phyloP scores from a whole-genome alignment of 2,329 filamentous ascomycete species.

The Aspergillus caelatus region DNA sequence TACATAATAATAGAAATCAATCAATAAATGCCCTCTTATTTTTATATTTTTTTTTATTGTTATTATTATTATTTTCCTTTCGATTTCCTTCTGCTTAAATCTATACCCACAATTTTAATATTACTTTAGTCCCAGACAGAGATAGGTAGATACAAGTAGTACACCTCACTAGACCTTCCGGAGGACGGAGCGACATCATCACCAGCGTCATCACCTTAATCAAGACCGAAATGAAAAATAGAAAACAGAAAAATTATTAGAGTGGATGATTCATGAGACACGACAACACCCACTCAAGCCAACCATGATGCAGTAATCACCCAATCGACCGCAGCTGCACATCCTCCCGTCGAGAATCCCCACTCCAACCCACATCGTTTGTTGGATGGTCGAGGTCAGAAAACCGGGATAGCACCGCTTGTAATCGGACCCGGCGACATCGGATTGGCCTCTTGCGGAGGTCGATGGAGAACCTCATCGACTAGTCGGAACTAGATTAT shows the following conservation, averaged over 20 bases:
- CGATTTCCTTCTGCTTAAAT: background rate
- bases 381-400: constrained; percentile 20
- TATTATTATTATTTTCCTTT: background rate
- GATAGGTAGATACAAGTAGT: background rate
- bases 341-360: constrained; percentile 21
- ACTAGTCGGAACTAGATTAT: constrained; percentile 2
- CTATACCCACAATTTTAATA: background rate
- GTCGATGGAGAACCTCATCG: background rate
- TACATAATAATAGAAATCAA: constrained; percentile 6
- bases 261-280: constrained; percentile 21
- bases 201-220: background rate
- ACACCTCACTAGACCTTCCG: background rate
- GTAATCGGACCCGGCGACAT: constrained; percentile 17
- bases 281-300: constrained; percentile 21
- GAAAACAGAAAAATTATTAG: background rate
- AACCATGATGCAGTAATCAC: constrained; percentile 20
- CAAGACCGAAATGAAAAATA: background rate
- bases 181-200: background rate
- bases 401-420: constrained; percentile 16
- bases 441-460: constrained; percentile 2
- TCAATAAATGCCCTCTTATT: background rate
- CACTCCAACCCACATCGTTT: constrained; percentile 19
- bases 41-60: background rate
- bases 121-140: background rate
- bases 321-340: constrained; percentile 18